phyloP scores from a whole-genome alignment of 768 basidiomycete genomes.

The Rhizopogon sp. region DNA sequence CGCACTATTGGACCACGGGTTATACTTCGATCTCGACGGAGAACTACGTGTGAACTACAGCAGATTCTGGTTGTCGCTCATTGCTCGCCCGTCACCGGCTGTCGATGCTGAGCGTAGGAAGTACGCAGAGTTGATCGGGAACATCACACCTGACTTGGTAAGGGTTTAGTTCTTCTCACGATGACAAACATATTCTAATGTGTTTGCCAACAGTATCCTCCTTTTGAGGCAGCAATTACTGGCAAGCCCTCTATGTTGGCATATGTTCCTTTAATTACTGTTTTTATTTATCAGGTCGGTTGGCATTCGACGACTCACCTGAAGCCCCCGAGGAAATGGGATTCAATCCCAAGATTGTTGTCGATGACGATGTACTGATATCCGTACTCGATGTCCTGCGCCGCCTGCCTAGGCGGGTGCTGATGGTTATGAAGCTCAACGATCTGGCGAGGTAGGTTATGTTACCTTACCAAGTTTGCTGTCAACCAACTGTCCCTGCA shows the following conservation, averaged over 20 bases:
- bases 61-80: constrained; percentile 88
- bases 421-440: constrained; percentile 84
- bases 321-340: constrained; percentile 63
- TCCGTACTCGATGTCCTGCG: constrained; percentile 88
- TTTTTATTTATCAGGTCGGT: constrained; percentile 39
- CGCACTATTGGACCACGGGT: constrained; percentile 88
- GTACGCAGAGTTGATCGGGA: constrained; percentile 89
- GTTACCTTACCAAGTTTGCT: neutral
- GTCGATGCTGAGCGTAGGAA: constrained; percentile 68
- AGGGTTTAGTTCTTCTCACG: constrained; percentile 15
- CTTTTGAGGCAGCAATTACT: constrained; percentile 96
- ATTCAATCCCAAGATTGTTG: constrained; percentile 76
- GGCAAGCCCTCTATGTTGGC: constrained; percentile 27
- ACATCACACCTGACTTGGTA: constrained; percentile 84
- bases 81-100: constrained; percentile 62
- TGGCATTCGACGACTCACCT: constrained; percentile 64
- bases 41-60: constrained; percentile 78
- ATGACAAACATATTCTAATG: neutral
- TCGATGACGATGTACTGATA: constrained; percentile 77
- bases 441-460: constrained; percentile 66
- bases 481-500: constrained; percentile 16
- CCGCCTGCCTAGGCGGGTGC: constrained; percentile 74
- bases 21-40: constrained; percentile 87
- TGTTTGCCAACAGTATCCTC: constrained; percentile 60
- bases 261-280: neutral